These are phyloP conservation scores for Glarea lozoyensis DNA, from an alignment of 495 filamentous ascomycete genomes.

Conservation along the genomic window DNA sequence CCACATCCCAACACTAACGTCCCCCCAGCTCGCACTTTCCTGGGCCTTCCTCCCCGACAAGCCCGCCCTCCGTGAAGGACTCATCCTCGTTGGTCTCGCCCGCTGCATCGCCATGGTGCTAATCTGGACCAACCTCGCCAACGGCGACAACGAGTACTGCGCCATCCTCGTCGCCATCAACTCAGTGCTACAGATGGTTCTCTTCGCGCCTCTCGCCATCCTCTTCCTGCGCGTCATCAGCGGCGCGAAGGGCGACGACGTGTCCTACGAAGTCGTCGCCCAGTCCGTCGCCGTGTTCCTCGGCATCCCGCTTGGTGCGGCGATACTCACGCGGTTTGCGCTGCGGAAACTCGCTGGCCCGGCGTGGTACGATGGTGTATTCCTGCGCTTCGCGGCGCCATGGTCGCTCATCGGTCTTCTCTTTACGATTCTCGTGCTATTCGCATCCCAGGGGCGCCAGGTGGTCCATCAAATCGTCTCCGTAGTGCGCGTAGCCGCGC, in stretches of 20 bases:
- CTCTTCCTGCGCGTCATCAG: slow-evolving; percentile 71
- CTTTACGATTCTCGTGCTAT: slow-evolving; percentile 79
- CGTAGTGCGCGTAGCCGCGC: slow-evolving; percentile 70
- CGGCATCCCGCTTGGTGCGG: slow-evolving; percentile 75
- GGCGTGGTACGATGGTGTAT: slow-evolving; percentile 57
- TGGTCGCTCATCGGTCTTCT: slow-evolving; percentile 77
- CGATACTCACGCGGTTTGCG: slow-evolving; percentile 61
- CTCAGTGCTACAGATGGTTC: slow-evolving; percentile 76
- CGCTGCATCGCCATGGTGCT: slow-evolving; percentile 82
- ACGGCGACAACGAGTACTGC: slow-evolving; percentile 76
- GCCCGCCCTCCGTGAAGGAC: slow-evolving; percentile 53
- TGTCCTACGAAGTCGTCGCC: slow-evolving; percentile 58
- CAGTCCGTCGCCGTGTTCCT: slow-evolving; percentile 77
- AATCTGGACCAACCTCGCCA: slow-evolving; percentile 71
- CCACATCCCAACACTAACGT: neutral
- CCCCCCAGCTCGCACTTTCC: slow-evolving; percentile 51
- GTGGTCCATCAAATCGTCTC: slow-evolving; percentile 80
- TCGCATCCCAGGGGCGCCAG: slow-evolving; percentile 69
- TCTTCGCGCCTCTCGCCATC: slow-evolving; percentile 73
- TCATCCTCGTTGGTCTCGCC: slow-evolving; percentile 72
- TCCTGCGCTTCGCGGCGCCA: slow-evolving; percentile 60
- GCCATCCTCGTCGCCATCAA: slow-evolving; percentile 87
- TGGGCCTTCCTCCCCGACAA: slow-evolving; percentile 81
- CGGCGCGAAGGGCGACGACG: slow-evolving; percentile 15
- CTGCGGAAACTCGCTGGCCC: slow-evolving; percentile 45